Evolutionary conservation across 495 filamentous ascomycete species (phyloP).

Genomic region (Penicillium canariense): DNA sequence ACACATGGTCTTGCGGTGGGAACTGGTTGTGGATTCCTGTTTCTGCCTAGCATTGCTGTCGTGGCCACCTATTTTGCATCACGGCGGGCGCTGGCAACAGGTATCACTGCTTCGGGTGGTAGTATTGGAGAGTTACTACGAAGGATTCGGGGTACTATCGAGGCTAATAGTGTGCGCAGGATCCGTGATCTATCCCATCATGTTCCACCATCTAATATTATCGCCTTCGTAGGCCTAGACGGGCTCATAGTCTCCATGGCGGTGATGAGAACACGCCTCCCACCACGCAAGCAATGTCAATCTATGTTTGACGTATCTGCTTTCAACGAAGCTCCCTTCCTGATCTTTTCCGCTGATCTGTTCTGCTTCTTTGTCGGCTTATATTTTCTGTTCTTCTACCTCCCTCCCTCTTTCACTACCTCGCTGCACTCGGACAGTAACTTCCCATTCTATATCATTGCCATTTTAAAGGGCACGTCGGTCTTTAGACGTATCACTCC

Average conservation of each 20-base stretch:
- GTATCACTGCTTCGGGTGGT: conserved; percentile 43
- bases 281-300: conserved; percentile 15
- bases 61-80: conserved; percentile 44
- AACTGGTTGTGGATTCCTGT: conserved; percentile 39
- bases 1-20: conserved; percentile 43
- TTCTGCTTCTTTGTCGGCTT: conserved; percentile 37
- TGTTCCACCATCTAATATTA: conserved; percentile 51
- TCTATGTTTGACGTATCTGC: conserved; percentile 34
- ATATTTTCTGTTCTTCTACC: conserved; percentile 47
- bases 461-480: conserved; percentile 46
- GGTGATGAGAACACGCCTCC: conserved; percentile 29
- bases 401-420: conserved; percentile 25
- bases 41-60: conserved; percentile 41
- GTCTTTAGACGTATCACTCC: conserved; percentile 46
- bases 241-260: conserved; percentile 38
- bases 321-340: conserved; percentile 35
- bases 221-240: conserved; percentile 51
- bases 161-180: conserved; percentile 20
- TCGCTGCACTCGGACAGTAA: conserved; percentile 14
- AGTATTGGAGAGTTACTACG: conserved; percentile 27
- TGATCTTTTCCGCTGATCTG: conserved; percentile 26
- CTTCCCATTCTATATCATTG: conserved; percentile 45
- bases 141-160: background rate
- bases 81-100: conserved; percentile 43
- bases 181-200: conserved; percentile 53